Evolutionary conservation across 148 eudicot species (phyloP).

Genomic region (Oxyria digyna): DNA sequence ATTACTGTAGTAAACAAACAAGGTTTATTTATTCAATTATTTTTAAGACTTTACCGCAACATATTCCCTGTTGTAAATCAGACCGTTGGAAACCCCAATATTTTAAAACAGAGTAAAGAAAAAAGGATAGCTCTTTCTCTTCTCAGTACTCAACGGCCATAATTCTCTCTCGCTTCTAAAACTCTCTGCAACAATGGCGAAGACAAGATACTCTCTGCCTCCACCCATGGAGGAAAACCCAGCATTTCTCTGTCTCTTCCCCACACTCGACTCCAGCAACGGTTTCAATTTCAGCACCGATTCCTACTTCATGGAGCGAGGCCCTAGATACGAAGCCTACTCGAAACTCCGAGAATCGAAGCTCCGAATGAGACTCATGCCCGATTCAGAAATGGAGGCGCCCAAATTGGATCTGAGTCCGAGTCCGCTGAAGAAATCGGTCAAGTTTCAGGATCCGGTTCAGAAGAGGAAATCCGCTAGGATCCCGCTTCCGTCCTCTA

Average conservation of each 20-base stretch:
- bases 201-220: slow-evolving; percentile 14
- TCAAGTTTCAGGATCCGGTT: slow-evolving; percentile 29
- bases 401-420: slow-evolving; percentile 25
- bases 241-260: slow-evolving; percentile 8
- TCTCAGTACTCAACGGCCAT: slow-evolving; percentile 5
- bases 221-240: slow-evolving; percentile 24
- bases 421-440: slow-evolving; percentile 38
- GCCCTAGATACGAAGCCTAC: slow-evolving; percentile 62
- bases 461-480: slow-evolving; percentile 8
- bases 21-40: neutral
- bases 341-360: slow-evolving; percentile 55
- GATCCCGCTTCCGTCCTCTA: slow-evolving; percentile 17
- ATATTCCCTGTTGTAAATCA: slow-evolving; percentile 10
- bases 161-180: neutral
- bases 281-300: slow-evolving; percentile 18
- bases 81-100: slow-evolving; percentile 34
- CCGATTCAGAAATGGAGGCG: slow-evolving; percentile 5
- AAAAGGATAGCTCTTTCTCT: neutral
- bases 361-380: slow-evolving; percentile 27
- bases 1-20: neutral
- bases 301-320: slow-evolving; percentile 43
- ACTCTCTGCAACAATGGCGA: neutral
- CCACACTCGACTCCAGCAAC: slow-evolving; percentile 16
- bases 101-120: slow-evolving; percentile 14
- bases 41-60: neutral